These are phyloP conservation scores for Hymenoscyphus repandus DNA, from an alignment of 2,329 filamentous ascomycete species.

Conservation along the genomic window DNA sequence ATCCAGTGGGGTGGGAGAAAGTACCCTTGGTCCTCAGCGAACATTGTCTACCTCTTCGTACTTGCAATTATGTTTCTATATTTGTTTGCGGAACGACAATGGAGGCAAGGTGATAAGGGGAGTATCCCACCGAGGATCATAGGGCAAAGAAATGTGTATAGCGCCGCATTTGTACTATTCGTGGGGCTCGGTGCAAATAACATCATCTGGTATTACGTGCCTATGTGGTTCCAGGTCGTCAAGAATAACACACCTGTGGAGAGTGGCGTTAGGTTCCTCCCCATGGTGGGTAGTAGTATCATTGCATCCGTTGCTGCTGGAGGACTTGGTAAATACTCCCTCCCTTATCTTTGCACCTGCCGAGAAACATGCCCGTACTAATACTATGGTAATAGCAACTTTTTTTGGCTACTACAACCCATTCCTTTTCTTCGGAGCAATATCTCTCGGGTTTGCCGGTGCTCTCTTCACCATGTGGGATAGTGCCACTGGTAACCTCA, in stretches of 20 bases:
- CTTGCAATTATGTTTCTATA: conserved; percentile 22
- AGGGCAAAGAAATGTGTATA: conserved; percentile 30
- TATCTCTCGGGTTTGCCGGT: conserved; percentile 6
- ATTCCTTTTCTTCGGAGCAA: conserved; percentile 13
- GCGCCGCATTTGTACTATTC: conserved; percentile 22
- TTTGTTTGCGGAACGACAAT: conserved; percentile 29
- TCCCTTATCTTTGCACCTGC: background rate
- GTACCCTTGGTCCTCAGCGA: conserved; percentile 27
- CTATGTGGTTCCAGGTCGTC: conserved; percentile 45
- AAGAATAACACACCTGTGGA: conserved; percentile 31
- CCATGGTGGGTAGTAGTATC: conserved; percentile 32
- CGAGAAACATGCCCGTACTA: background rate
- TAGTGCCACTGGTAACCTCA: conserved; percentile 8
- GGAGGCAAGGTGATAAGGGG: conserved; percentile 32
- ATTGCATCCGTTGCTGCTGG: conserved; percentile 28
- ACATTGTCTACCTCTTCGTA: conserved; percentile 32
- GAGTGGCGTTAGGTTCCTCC: conserved; percentile 35
- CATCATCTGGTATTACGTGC: conserved; percentile 38
- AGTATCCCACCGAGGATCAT: conserved; percentile 35
- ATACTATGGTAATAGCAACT: conserved; percentile 23
- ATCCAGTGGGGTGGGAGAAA: conserved; percentile 29
- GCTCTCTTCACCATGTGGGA: conserved; percentile 17
- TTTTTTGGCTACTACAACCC: conserved; percentile 24
- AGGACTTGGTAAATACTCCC: conserved; percentile 13
- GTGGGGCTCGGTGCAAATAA: conserved; percentile 12